Evolutionary conservation across 192 early-diverging fungal genomes (phyloP).

Genomic region (Jimgerdemannia lactiflua): DNA sequence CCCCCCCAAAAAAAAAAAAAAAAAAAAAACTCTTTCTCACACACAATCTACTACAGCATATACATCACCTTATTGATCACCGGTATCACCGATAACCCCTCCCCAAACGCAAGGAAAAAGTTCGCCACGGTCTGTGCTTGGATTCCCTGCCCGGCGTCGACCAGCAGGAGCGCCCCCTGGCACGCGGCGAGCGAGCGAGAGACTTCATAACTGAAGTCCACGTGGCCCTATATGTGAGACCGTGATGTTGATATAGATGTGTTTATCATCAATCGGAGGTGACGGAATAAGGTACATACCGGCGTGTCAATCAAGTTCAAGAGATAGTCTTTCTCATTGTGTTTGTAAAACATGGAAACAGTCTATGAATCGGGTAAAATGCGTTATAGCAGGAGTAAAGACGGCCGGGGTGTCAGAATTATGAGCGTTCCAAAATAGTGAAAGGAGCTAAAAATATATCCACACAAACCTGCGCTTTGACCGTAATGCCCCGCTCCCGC

Average conservation of each 20-base stretch:
- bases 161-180: slow-evolving; percentile 89
- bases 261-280: not conserved
- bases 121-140: slow-evolving; percentile 99
- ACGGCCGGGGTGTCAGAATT: not conserved
- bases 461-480: slow-evolving; percentile 84
- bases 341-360: slow-evolving; percentile 90
- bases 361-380: slow-evolving; percentile 43
- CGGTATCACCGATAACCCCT: slow-evolving; percentile 83
- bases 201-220: slow-evolving; percentile 97
- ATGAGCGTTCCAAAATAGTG: not conserved
- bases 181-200: slow-evolving; percentile 91
- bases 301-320: slow-evolving; percentile 97
- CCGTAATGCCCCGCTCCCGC: slow-evolving; percentile 94
- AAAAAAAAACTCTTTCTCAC: not conserved
- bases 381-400: not conserved
- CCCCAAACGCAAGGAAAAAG: slow-evolving; percentile 90
- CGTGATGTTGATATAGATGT: not conserved
- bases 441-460: not conserved
- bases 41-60: not conserved
- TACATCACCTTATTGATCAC: slow-evolving; percentile 81
- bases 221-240: slow-evolving; percentile 54
- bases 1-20: too few relatives aligned
- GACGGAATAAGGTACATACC: slow-evolving; percentile 29
- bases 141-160: slow-evolving; percentile 94
- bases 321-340: slow-evolving; percentile 79